phyloP scores from a whole-genome alignment of 768 basidiomycete species.

The Filobasidium wieringae region DNA sequence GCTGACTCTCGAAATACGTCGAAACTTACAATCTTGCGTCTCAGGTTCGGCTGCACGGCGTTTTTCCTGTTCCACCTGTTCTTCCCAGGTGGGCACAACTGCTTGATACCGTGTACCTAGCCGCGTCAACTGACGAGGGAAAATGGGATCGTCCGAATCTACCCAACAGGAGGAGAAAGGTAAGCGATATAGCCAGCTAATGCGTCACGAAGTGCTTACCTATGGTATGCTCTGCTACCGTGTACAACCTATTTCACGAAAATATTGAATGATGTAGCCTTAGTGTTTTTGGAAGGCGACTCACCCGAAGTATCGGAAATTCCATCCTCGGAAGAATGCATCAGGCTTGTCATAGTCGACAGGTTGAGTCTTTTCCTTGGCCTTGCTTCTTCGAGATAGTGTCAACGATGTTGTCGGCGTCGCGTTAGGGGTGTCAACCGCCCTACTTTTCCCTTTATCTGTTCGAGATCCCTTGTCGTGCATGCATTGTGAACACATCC shows the following conservation, averaged over 20 bases:
- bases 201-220: constrained; percentile 44
- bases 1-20: too few relatives aligned
- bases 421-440: constrained; percentile 31
- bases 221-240: constrained; percentile 79
- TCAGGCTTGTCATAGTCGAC: constrained; percentile 25
- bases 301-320: constrained; percentile 91
- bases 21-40: not conserved
- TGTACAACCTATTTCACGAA: constrained; percentile 56
- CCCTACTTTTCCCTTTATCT: constrained; percentile 53
- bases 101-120: constrained; percentile 76
- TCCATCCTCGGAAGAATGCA: constrained; percentile 35
- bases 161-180: constrained; percentile 30
- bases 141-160: constrained; percentile 96
- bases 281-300: constrained; percentile 22
- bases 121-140: constrained; percentile 84
- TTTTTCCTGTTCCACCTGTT: constrained; percentile 22
- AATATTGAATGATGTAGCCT: not conserved
- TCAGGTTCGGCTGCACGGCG: constrained; percentile 13
- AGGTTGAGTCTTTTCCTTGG: constrained; percentile 70
- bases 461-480: constrained; percentile 37
- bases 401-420: not conserved
- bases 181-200: constrained; percentile 9
- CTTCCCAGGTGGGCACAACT: constrained; percentile 45
- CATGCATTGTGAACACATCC: constrained; percentile 90
- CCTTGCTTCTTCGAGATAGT: constrained; percentile 9